Percentiles rank a stretch among this genome's conserved stretches.
Evolutionary conservation across 306 rosid genomes (phyloP).

Genomic region (Argentina anserina): DNA sequence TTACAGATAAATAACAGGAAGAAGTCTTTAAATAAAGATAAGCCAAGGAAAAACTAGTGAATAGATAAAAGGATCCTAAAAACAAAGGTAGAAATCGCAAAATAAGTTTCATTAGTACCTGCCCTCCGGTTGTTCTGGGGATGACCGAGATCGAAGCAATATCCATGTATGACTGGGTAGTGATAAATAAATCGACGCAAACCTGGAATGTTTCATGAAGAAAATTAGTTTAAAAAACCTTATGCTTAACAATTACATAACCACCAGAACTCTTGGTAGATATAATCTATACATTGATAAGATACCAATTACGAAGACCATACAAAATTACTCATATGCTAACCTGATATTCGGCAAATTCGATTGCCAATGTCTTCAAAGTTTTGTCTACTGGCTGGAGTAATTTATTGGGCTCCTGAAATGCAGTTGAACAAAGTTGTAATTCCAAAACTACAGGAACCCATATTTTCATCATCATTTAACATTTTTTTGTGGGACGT

Average conservation of each 20-base stretch:
- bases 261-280: slow-evolving; percentile 13
- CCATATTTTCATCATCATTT: neutral
- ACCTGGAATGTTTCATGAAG: slow-evolving; percentile 56
- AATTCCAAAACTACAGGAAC: neutral
- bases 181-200: slow-evolving; percentile 84
- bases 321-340: slow-evolving; percentile 18
- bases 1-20: neutral
- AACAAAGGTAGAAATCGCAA: neutral
- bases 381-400: slow-evolving; percentile 90
- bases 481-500: neutral
- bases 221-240: slow-evolving; percentile 19
- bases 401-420: slow-evolving; percentile 93
- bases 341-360: slow-evolving; percentile 95
- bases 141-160: slow-evolving; percentile 85
- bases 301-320: slow-evolving; percentile 14
- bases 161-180: slow-evolving; percentile 82
- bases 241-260: slow-evolving; percentile 9
- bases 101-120: slow-evolving; percentile 44
- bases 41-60: neutral
- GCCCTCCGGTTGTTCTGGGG: slow-evolving; percentile 96
- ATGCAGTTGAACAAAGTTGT: neutral
- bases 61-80: neutral
- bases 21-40: neutral
- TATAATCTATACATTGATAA: slow-evolving; percentile 9
- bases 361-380: slow-evolving; percentile 82